A percentile compares a stretch with the other conserved stretches of the same genome.
phyloP scores from a whole-genome alignment of 192 early-diverging fungal genomes.

The Chytriomyces sp. region DNA sequence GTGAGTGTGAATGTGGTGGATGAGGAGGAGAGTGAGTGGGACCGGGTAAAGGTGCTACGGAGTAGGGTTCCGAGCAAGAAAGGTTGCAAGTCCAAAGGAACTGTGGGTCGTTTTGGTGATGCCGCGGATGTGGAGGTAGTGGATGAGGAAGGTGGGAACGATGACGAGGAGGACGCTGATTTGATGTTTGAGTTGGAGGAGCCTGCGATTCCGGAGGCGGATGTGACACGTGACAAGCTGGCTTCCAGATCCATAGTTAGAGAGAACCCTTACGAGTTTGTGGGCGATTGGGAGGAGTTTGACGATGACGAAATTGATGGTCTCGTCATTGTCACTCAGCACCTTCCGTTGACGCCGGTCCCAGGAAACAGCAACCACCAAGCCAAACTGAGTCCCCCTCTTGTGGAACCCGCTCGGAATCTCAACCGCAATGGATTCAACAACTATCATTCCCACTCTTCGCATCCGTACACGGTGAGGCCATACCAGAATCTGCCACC shows the following conservation, averaged over 20 bases:
- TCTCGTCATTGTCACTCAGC: slow-evolving; percentile 90
- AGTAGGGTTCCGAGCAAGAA: slow-evolving; percentile 23
- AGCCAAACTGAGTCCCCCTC: not conserved
- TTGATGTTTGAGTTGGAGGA: slow-evolving; percentile 27
- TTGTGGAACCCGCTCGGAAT: slow-evolving; percentile 44
- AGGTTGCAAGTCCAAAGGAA: not conserved
- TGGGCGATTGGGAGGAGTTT: slow-evolving; percentile 61
- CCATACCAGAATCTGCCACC: slow-evolving; percentile 47
- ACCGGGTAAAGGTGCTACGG: slow-evolving; percentile 51
- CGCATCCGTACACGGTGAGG: slow-evolving; percentile 6
- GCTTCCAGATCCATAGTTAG: not conserved
- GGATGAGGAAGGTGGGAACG: slow-evolving; percentile 14
- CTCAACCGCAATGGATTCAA: slow-evolving; percentile 65
- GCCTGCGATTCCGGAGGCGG: not conserved
- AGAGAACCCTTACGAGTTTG: slow-evolving; percentile 27
- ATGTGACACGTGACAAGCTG: not conserved
- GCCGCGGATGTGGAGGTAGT: slow-evolving; percentile 59
- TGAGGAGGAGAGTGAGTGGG: slow-evolving; percentile 75
- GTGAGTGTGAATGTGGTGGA: slow-evolving; percentile 79
- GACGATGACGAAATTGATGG: slow-evolving; percentile 87
- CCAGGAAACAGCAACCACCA: not conserved
- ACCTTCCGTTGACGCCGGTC: not conserved
- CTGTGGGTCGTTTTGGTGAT: slow-evolving; percentile 29
- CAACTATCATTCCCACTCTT: slow-evolving; percentile 31
- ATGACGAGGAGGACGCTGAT: slow-evolving; percentile 36